A percentile compares a stretch with the other conserved stretches of the same genome.
Evolutionary conservation across 2,329 filamentous ascomycete genomes (phyloP).

Genomic region (Geosmithia morbida): DNA sequence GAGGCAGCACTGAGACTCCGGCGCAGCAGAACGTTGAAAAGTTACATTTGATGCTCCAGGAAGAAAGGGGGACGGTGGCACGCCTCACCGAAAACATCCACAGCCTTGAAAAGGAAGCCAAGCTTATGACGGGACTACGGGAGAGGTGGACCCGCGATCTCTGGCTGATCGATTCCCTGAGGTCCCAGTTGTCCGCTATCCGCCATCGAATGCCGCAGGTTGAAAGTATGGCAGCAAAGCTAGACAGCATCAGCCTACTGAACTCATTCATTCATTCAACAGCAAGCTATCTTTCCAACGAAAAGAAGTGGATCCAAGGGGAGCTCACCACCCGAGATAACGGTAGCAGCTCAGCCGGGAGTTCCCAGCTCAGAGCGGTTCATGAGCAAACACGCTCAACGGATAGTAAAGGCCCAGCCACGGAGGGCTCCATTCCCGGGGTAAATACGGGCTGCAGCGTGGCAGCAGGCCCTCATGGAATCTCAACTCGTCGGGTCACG

Average conservation of each 20-base stretch:
- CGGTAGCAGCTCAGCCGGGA: not conserved
- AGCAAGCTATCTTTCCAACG: not conserved
- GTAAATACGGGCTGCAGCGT: no score
- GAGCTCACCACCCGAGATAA: not conserved
- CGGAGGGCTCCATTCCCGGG: not conserved
- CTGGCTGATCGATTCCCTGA: not conserved
- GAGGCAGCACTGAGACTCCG: not conserved
- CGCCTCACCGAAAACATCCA: constrained; percentile 1
- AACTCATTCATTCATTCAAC: constrained; percentile 1
- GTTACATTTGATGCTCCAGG: not conserved
- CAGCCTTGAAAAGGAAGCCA: not conserved
- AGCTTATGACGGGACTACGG: not conserved
- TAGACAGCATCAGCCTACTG: not conserved
- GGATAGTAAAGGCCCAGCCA: not conserved
- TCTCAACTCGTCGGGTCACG: constrained; percentile 12
- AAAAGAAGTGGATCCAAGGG: constrained; percentile 1
- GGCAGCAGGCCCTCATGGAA: constrained; percentile 1
- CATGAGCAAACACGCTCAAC: not conserved
- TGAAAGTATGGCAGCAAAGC: constrained; percentile 2
- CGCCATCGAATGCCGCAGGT: constrained; percentile 1
- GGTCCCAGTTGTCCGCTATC: not conserved
- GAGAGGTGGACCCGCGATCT: constrained; percentile 1
- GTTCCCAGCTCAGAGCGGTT: not conserved
- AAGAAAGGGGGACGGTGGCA: not conserved
- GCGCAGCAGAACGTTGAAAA: not conserved